Percentiles rank a stretch among this genome's conserved stretches.
Conservation (phyloP, 371 early-diverging fungal species). For the Synchytrium microbalum region DNA sequence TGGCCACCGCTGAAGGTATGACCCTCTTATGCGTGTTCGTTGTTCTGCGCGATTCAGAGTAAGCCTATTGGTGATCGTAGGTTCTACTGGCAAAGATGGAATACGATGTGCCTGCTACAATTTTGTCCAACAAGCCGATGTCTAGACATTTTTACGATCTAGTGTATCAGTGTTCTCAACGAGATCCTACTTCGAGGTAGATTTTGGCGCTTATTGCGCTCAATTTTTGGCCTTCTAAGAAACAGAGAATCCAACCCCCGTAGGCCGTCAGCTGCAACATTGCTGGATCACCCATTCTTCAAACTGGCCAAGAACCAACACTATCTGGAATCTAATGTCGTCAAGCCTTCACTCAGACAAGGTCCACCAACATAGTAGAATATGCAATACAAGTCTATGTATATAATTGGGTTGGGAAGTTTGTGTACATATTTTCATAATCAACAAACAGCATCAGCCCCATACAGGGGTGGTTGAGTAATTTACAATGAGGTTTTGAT, state of each 20-base stretch:
- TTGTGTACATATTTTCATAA: not conserved
- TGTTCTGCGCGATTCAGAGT: not conserved
- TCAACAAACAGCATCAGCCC: constrained; percentile 48
- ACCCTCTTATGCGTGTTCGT: not conserved
- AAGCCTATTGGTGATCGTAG: constrained; percentile 8
- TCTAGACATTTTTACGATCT: constrained; percentile 31
- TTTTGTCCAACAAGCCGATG: constrained; percentile 16
- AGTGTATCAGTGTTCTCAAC: constrained; percentile 30
- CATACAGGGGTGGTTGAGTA: constrained; percentile 86
- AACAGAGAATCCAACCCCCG: not conserved
- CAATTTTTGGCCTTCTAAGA: not conserved
- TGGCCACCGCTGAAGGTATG: constrained; percentile 46
- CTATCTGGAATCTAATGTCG: constrained; percentile 26
- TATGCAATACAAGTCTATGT: too few relatives aligned
- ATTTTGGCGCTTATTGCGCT: not conserved
- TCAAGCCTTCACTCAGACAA: not conserved
- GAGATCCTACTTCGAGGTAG: constrained; percentile 34
- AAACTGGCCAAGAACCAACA: constrained; percentile 26
- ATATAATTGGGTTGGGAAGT: too few relatives aligned
- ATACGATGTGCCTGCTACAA: constrained; percentile 36
- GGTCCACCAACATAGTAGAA: not conserved
- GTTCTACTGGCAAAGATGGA: constrained; percentile 40
- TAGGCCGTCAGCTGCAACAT: constrained; percentile 36
- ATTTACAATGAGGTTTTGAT: constrained; percentile 75
- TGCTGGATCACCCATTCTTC: constrained; percentile 37